Evolutionary conservation across 73 alveolate species (phyloP).

Genomic region (Symbiodinium natans): DNA sequence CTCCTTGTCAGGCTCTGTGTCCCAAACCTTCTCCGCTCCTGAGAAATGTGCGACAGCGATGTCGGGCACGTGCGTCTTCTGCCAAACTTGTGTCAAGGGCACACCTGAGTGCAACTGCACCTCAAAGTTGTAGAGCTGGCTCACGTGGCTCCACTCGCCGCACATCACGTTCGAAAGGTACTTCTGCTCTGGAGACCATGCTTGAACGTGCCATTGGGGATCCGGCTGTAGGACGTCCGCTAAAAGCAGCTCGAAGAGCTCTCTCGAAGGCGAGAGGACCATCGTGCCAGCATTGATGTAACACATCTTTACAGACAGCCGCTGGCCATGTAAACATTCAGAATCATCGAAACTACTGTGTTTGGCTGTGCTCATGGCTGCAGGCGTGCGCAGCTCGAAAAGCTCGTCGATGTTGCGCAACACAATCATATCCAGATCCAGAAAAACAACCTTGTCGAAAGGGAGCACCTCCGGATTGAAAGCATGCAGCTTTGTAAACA

Average conservation of each 20-base stretch:
- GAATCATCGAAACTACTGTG: neutral
- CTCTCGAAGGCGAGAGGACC: slow-evolving; percentile 68
- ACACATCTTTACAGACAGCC: slow-evolving; percentile 42
- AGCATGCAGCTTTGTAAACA: slow-evolving; percentile 74
- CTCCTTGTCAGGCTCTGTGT: slow-evolving; percentile 47
- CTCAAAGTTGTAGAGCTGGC: slow-evolving; percentile 93
- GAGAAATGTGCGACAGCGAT: slow-evolving; percentile 77
- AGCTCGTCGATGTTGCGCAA: slow-evolving; percentile 91
- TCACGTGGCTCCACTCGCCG: slow-evolving; percentile 81
- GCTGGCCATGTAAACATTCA: slow-evolving; percentile 5
- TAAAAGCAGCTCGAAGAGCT: slow-evolving; percentile 51
- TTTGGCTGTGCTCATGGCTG: slow-evolving; percentile 55
- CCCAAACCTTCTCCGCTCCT: slow-evolving; percentile 56
- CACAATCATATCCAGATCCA: slow-evolving; percentile 78
- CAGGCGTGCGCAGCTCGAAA: slow-evolving; percentile 74
- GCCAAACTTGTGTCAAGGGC: slow-evolving; percentile 21
- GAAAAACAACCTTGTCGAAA: slow-evolving; percentile 47
- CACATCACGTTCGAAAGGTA: slow-evolving; percentile 54
- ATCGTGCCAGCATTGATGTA: slow-evolving; percentile 84
- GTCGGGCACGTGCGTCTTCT: slow-evolving; percentile 14
- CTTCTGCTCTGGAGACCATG: slow-evolving; percentile 86
- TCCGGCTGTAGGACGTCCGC: slow-evolving; percentile 77
- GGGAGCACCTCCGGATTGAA: slow-evolving; percentile 74
- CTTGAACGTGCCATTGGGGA: slow-evolving; percentile 41
- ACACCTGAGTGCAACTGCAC: slow-evolving; percentile 79